Conservation (phyloP, 306 rosid species). For the Dalbergia cochinchinensis region DNA sequence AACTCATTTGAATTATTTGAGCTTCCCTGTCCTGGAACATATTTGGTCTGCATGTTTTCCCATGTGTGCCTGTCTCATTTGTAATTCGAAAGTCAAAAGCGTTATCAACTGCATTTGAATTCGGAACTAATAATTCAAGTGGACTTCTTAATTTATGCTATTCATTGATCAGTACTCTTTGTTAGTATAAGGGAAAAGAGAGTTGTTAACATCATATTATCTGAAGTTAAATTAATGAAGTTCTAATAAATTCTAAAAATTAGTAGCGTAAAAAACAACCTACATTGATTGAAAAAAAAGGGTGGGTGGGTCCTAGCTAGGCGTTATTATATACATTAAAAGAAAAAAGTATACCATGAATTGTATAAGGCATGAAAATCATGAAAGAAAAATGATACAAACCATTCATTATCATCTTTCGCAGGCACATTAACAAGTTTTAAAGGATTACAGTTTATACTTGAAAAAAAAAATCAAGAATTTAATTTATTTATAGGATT, state of each 20-base stretch:
- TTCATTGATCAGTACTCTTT: too few species aligned
- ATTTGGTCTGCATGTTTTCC: background rate
- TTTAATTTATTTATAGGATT: too few species aligned
- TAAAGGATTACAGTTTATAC: background rate
- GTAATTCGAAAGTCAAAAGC: conserved; percentile 34
- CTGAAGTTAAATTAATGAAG: too few species aligned
- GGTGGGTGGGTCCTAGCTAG: too few species aligned
- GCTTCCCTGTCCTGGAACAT: background rate
- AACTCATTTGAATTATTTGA: conserved; percentile 31
- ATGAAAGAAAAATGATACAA: background rate
- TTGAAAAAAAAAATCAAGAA: too few species aligned
- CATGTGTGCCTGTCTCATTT: conserved; percentile 28
- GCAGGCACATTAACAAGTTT: background rate
- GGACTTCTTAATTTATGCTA: background rate
- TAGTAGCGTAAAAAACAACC: too few species aligned
- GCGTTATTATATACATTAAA: too few species aligned
- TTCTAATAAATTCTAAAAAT: too few species aligned
- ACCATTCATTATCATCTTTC: background rate
- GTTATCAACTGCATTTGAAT: conserved; percentile 39
- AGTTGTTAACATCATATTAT: too few species aligned
- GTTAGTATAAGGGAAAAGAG: too few species aligned
- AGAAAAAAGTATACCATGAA: background rate
- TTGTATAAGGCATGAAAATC: background rate
- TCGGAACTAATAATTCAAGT: conserved; percentile 5
- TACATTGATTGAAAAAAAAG: too few species aligned